A percentile compares a stretch with the other conserved stretches of the same genome.
phyloP scores from a whole-genome alignment of 345 rosid species.

The Clausena lansium region DNA sequence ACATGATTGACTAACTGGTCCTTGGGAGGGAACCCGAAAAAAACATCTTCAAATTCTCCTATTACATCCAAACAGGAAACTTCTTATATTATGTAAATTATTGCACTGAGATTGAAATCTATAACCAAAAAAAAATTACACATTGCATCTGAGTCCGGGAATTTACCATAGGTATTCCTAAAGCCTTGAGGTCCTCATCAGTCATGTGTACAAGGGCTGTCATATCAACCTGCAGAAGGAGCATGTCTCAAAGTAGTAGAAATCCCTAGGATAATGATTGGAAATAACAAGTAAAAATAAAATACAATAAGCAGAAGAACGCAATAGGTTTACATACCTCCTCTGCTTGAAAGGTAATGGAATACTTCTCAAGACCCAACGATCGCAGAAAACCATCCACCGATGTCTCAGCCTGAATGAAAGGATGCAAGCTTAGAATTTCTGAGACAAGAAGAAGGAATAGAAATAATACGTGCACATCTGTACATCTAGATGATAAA shows the following conservation, averaged over 20 bases:
- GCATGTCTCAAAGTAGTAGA: constrained; percentile 7
- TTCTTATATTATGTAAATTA: not conserved
- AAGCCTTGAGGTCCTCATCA: constrained; percentile 91
- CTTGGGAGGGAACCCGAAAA: not conserved
- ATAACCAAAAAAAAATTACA: not conserved
- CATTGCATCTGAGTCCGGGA: not conserved
- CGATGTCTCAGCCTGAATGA: constrained; percentile 64
- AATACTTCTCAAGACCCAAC: constrained; percentile 85
- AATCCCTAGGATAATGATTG: not conserved
- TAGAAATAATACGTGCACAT: not conserved
- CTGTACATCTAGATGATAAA: not conserved
- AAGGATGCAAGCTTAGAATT: constrained; percentile 19
- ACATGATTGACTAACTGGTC: not conserved
- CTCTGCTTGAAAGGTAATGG: constrained; percentile 89
- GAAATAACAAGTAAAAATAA: not conserved
- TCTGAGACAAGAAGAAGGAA: not conserved
- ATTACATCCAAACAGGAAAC: not conserved
- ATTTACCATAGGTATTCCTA: constrained; percentile 94
- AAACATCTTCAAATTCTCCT: not conserved
- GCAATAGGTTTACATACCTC: constrained; percentile 50
- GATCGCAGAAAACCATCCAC: constrained; percentile 82
- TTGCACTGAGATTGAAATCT: not conserved
- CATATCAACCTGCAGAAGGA: constrained; percentile 83
- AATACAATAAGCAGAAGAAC: not conserved
- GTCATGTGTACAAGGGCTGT: constrained; percentile 91